phyloP scores from a whole-genome alignment of 202 grass and related monocot species.

The Brachypodium distachyon region DNA sequence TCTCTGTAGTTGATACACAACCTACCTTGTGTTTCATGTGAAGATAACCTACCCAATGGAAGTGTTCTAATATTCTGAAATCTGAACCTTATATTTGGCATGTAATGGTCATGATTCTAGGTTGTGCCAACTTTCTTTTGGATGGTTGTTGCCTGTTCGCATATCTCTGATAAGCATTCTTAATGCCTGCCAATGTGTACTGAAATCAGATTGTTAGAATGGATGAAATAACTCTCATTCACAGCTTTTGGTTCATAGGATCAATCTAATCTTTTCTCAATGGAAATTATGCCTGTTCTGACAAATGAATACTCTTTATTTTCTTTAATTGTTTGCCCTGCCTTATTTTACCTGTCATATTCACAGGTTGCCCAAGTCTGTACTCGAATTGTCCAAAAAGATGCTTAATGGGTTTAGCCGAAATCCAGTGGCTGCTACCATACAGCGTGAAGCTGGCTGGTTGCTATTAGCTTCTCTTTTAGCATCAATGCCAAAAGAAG shows the following conservation, averaged over 20 bases:
- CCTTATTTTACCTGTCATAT: conserved; percentile 8
- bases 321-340: not conserved
- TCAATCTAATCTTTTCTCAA: not conserved
- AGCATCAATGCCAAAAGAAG: conserved; percentile 97
- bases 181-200: not conserved
- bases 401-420: conserved; percentile 79
- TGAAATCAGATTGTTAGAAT: not conserved
- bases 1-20: conserved; percentile 2
- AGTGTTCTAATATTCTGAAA: not conserved
- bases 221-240: not conserved
- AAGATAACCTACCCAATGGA: not conserved
- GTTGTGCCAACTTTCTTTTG: not conserved
- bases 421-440: conserved; percentile 66
- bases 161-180: not conserved
- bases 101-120: not conserved
- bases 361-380: conserved; percentile 76
- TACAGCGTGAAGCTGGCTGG: conserved; percentile 90
- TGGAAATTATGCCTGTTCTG: not conserved
- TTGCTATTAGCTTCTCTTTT: conserved; percentile 92
- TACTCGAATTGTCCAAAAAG: conserved; percentile 90
- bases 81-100: not conserved
- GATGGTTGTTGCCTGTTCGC: not conserved
- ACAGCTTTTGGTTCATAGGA: not conserved
- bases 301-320: not conserved
- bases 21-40: not conserved